These are phyloP conservation scores for Sugiyamaella marilandica DNA, from an alignment of 805 yeast species.

Conservation along the genomic window DNA sequence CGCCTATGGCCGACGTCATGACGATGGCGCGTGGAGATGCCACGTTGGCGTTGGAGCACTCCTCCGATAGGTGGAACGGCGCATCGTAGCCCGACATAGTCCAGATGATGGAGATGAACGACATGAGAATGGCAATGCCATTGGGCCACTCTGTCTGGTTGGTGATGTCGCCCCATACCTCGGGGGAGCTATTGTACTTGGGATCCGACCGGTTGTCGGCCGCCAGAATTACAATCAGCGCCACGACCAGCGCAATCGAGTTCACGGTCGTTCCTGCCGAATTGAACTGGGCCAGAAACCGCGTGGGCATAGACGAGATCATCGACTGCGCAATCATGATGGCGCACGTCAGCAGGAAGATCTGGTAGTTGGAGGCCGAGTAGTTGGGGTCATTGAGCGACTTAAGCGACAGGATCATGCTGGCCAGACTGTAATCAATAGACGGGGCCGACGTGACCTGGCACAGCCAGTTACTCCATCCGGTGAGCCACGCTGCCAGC, in stretches of 20 bases:
- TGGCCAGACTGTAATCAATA: slow-evolving; percentile 53
- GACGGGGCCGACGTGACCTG: slow-evolving; percentile 62
- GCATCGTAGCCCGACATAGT: slow-evolving; percentile 74
- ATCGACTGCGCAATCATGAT: slow-evolving; percentile 44
- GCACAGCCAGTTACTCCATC: slow-evolving; percentile 62
- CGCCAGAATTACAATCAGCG: slow-evolving; percentile 50
- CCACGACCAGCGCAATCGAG: slow-evolving; percentile 46
- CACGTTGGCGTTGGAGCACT: slow-evolving; percentile 55
- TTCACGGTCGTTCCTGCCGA: slow-evolving; percentile 47
- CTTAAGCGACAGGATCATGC: slow-evolving; percentile 50
- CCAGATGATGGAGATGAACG: slow-evolving; percentile 37
- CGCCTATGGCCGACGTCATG: slow-evolving; percentile 52
- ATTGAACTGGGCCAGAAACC: slow-evolving; percentile 49
- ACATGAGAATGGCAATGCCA: slow-evolving; percentile 53
- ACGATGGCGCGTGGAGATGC: slow-evolving; percentile 69
- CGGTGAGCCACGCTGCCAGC: slow-evolving; percentile 55
- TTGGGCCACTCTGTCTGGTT: slow-evolving; percentile 62
- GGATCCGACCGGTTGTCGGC: slow-evolving; percentile 39
- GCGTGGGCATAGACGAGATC: slow-evolving; percentile 52
- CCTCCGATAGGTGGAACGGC: slow-evolving; percentile 72
- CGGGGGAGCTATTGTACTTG: slow-evolving; percentile 45
- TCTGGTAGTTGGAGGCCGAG: slow-evolving; percentile 44
- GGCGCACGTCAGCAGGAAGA: slow-evolving; percentile 49
- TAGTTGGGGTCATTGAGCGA: slow-evolving; percentile 39
- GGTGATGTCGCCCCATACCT: slow-evolving; percentile 48